phyloP scores from a whole-genome alignment of 352 stramenopile species.

The Globisporangium emineosum region DNA sequence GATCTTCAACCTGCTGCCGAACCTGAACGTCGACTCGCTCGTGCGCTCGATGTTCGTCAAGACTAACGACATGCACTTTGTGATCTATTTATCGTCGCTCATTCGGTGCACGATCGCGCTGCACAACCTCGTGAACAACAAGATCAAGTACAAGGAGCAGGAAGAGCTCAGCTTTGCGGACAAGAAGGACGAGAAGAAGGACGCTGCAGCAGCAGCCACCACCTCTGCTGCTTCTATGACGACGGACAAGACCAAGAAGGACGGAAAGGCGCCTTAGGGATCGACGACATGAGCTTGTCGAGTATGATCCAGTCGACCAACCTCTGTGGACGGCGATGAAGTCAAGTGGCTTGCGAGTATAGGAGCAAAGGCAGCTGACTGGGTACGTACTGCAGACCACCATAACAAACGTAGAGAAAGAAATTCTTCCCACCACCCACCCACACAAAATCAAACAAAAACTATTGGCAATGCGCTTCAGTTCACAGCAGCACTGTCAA shows the following conservation, averaged over 20 bases:
- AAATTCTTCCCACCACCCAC: not conserved
- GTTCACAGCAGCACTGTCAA: not conserved
- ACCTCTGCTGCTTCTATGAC: not conserved
- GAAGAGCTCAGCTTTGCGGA: slow-evolving; percentile 71
- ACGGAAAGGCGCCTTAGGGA: slow-evolving; percentile 40
- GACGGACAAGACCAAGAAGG: slow-evolving; percentile 33
- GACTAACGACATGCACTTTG: slow-evolving; percentile 99
- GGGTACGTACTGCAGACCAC: no score
- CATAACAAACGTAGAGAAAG: not conserved
- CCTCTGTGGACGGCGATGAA: no score
- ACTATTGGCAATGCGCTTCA: not conserved
- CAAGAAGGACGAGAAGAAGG: slow-evolving; percentile 71
- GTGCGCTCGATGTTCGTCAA: slow-evolving; percentile 98
- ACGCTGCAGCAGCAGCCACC: slow-evolving; percentile 21
- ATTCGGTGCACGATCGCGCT: slow-evolving; percentile 98
- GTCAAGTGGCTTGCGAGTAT: no score
- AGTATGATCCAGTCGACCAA: not conserved
- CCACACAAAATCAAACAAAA: not conserved
- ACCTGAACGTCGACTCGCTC: slow-evolving; percentile 97
- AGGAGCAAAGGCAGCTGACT: no score
- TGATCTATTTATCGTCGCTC: slow-evolving; percentile 97
- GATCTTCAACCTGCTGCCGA: slow-evolving; percentile 99
- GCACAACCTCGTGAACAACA: slow-evolving; percentile 99
- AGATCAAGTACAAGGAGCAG: slow-evolving; percentile 95
- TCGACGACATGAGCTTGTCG: not conserved